These are phyloP conservation scores for Pseudodiploospora longispora DNA, from an alignment of 2,329 filamentous ascomycete genomes.

Conservation along the genomic window DNA sequence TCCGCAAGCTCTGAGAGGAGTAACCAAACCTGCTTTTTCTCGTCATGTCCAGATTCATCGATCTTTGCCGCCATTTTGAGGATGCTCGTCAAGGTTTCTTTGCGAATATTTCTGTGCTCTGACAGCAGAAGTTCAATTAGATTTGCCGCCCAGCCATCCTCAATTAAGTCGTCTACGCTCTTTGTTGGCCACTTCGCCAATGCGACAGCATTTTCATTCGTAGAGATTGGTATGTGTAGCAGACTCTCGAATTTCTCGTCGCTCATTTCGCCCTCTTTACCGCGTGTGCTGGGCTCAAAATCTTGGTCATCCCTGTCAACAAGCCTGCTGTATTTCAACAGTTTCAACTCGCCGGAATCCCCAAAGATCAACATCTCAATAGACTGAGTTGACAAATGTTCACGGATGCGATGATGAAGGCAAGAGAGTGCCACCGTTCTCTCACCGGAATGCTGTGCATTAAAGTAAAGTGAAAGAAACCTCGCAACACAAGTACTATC, in stretches of 20 bases:
- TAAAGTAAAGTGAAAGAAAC: slow-evolving; percentile 53
- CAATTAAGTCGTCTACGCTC: slow-evolving; percentile 68
- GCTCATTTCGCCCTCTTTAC: slow-evolving; percentile 17
- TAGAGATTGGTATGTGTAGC: slow-evolving; percentile 40
- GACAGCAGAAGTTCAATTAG: slow-evolving; percentile 72
- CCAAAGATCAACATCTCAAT: slow-evolving; percentile 16
- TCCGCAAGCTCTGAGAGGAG: slow-evolving; percentile 74
- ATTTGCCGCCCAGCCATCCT: slow-evolving; percentile 63
- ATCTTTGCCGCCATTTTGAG: slow-evolving; percentile 56
- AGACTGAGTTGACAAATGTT: slow-evolving; percentile 19
- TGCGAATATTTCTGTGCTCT: slow-evolving; percentile 63
- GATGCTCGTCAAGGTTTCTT: slow-evolving; percentile 65
- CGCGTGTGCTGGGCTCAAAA: background rate
- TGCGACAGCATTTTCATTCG: slow-evolving; percentile 42
- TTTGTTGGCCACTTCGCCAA: slow-evolving; percentile 65
- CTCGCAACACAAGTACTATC: slow-evolving; percentile 40
- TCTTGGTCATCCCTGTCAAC: slow-evolving; percentile 7
- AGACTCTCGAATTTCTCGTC: slow-evolving; percentile 41
- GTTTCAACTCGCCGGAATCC: slow-evolving; percentile 10
- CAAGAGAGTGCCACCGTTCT: slow-evolving; percentile 21
- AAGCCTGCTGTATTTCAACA: slow-evolving; percentile 9
- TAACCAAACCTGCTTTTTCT: slow-evolving; percentile 71
- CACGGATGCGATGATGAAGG: slow-evolving; percentile 23
- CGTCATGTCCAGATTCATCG: slow-evolving; percentile 62
- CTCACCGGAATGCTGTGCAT: slow-evolving; percentile 43